phyloP scores from a whole-genome alignment of 768 basidiomycete genomes.

The Pilatotrama ljubarskyi region DNA sequence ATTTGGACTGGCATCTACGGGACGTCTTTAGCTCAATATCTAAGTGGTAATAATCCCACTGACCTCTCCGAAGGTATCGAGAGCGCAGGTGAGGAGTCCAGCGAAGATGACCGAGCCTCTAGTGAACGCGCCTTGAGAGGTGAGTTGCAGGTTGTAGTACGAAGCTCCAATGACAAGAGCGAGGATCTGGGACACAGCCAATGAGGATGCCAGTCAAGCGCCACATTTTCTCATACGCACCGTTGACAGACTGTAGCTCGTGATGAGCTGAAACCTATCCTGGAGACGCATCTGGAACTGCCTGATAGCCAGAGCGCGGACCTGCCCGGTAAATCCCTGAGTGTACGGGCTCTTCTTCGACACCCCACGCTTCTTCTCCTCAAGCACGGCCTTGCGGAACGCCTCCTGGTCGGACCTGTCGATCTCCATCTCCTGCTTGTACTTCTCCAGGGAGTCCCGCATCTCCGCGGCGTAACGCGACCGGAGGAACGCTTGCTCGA shows the following conservation, averaged over 20 bases:
- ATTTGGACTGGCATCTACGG: slow-evolving; percentile 69
- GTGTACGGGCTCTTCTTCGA: slow-evolving; percentile 82
- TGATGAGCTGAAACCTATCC: slow-evolving; percentile 75
- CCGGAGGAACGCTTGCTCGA: slow-evolving; percentile 61
- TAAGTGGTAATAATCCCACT: slow-evolving; percentile 19
- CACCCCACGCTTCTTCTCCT: slow-evolving; percentile 77
- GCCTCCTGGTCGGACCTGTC: slow-evolving; percentile 69
- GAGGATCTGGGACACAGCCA: slow-evolving; percentile 38
- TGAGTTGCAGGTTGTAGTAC: slow-evolving; percentile 70
- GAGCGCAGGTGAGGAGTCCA: slow-evolving; percentile 62
- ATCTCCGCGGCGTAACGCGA: slow-evolving; percentile 50
- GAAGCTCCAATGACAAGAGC: slow-evolving; percentile 73
- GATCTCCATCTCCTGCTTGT: slow-evolving; percentile 54
- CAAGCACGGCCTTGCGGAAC: slow-evolving; percentile 73
- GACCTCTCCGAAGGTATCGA: slow-evolving; percentile 75
- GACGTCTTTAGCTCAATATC: background rate
- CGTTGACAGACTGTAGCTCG: slow-evolving; percentile 62
- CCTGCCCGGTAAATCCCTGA: slow-evolving; percentile 73
- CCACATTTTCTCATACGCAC: slow-evolving; percentile 41
- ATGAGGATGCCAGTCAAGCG: slow-evolving; percentile 1
- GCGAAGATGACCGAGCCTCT: slow-evolving; percentile 81
- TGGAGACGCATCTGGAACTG: slow-evolving; percentile 76
- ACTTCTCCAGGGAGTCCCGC: slow-evolving; percentile 51
- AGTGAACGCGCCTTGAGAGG: slow-evolving; percentile 83
- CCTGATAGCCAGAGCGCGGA: slow-evolving; percentile 64